Evolutionary conservation across 2,329 filamentous ascomycete genomes (phyloP).

Genomic region (Cordyceps cicadae): DNA sequence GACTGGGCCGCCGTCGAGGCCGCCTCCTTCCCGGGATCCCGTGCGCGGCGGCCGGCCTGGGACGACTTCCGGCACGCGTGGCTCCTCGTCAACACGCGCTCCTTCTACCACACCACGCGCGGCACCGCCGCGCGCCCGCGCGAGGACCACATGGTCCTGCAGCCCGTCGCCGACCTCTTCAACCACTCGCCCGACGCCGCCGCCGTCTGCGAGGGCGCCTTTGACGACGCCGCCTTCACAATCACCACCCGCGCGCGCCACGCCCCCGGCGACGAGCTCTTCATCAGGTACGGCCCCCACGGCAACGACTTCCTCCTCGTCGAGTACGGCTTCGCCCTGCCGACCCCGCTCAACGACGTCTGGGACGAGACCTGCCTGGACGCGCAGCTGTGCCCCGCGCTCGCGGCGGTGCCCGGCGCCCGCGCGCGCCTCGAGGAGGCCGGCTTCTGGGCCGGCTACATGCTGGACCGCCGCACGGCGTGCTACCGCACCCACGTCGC

Average conservation of each 20-base stretch:
- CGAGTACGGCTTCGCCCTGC: conserved; percentile 52
- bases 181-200: conserved; percentile 45
- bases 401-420: conserved; percentile 21
- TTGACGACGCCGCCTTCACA: conserved; percentile 42
- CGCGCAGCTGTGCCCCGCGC: conserved; percentile 33
- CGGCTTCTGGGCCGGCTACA: conserved; percentile 44
- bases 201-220: conserved; percentile 49
- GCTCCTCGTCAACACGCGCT: conserved; percentile 54
- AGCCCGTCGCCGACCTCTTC: conserved; percentile 67
- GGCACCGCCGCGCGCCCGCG: conserved; percentile 33
- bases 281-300: conserved; percentile 61
- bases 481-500: conserved; percentile 51
- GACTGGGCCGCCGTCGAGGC: conserved; percentile 32
- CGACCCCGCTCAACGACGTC: conserved; percentile 32
- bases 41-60: conserved; percentile 18
- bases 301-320: conserved; percentile 62
- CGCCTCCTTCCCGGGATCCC: conserved; percentile 17
- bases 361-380: conserved; percentile 45
- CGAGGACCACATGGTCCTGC: conserved; percentile 58
- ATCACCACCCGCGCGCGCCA: conserved; percentile 46
- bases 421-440: conserved; percentile 31
- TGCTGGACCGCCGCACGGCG: conserved; percentile 39
- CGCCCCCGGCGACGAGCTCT: conserved; percentile 52
- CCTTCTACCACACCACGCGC: conserved; percentile 49
- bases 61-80: conserved; percentile 46